These are phyloP conservation scores for Acer campestre DNA, from an alignment of 345 rosid species.

Conservation along the genomic window DNA sequence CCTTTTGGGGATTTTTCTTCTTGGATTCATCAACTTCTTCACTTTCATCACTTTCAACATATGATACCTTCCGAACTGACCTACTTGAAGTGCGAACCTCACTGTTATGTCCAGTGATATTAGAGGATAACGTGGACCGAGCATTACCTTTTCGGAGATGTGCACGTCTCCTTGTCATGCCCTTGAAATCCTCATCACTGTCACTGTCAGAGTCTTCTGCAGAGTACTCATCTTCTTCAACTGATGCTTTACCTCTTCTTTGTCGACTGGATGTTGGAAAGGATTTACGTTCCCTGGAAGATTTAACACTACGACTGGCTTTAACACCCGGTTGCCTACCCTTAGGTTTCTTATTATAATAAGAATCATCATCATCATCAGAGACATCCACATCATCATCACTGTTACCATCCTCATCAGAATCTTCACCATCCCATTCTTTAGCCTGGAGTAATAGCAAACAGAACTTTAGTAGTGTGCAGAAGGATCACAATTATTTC, in stretches of 20 bases:
- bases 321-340: slow-evolving; percentile 54
- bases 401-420: slow-evolving; percentile 69
- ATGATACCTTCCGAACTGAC: slow-evolving; percentile 93
- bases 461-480: slow-evolving; percentile 11
- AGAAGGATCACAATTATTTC: neutral
- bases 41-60: slow-evolving; percentile 99
- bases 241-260: slow-evolving; percentile 60
- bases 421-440: slow-evolving; percentile 77
- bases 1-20: slow-evolving; percentile 80
- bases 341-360: slow-evolving; percentile 59
- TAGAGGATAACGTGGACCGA: slow-evolving; percentile 39
- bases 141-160: slow-evolving; percentile 63
- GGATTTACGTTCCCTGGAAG: slow-evolving; percentile 54
- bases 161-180: slow-evolving; percentile 61
- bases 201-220: slow-evolving; percentile 73
- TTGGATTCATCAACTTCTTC: slow-evolving; percentile 87
- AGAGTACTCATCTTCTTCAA: slow-evolving; percentile 71
- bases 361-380: slow-evolving; percentile 81
- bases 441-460: slow-evolving; percentile 46
- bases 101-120: slow-evolving; percentile 48
- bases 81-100: slow-evolving; percentile 92
- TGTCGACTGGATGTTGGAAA: slow-evolving; percentile 47
- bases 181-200: slow-evolving; percentile 62
- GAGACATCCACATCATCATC: slow-evolving; percentile 66
- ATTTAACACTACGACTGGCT: slow-evolving; percentile 50